Evolutionary conservation across 495 filamentous ascomycete genomes (phyloP), one percentile per base, ranked within the genome.

Genomic region (Aspergillus wentii): DNA sequence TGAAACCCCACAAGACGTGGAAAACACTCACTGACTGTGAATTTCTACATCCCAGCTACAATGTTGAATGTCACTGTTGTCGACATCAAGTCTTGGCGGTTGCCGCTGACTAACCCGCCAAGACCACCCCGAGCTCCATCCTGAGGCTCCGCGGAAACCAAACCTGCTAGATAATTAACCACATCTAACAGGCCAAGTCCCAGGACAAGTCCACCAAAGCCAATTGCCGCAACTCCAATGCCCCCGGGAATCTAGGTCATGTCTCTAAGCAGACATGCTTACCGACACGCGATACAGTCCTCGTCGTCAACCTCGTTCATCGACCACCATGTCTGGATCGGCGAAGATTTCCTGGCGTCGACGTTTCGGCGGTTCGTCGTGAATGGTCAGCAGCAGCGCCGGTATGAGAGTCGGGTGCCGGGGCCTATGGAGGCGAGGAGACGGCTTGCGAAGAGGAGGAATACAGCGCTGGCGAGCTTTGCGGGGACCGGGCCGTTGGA

Each of bases 391-490:
- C 41, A 48, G 15, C 41, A 48, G 31, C 52, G 62, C 44, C 68
- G 76, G 18, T 57, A 75, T 65, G 74, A 65, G 40, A 76, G 74
- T 56, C 65, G 62, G 22, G 68, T 72, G 1, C 76, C 76, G n/a
- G 76, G 76, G 2, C 76, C 76, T 33, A 52, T 80, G 52, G 76
- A 80, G 54, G 75, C 75, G n/a, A 62, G 71, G 31, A 66, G 69
- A 49, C 63, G 76, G 26, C 52, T 70, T 38, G 64, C 72, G 5
- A 74, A 63, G 49, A 53, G 76, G 34, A 56, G 65, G 21, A 78
- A 74, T 46, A 66, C 71, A 28, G 68, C 62, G 3, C 34, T 76
- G 4, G 66, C 70, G 20, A 54, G 61, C 4, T 30, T 62, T 16
- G 60, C 44, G 13, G 53, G 51, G 6, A 17, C 40, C 9, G 58